These are phyloP conservation scores for Amorphotheca resinae DNA, from an alignment of 495 filamentous ascomycete genomes.

Conservation along the genomic window DNA sequence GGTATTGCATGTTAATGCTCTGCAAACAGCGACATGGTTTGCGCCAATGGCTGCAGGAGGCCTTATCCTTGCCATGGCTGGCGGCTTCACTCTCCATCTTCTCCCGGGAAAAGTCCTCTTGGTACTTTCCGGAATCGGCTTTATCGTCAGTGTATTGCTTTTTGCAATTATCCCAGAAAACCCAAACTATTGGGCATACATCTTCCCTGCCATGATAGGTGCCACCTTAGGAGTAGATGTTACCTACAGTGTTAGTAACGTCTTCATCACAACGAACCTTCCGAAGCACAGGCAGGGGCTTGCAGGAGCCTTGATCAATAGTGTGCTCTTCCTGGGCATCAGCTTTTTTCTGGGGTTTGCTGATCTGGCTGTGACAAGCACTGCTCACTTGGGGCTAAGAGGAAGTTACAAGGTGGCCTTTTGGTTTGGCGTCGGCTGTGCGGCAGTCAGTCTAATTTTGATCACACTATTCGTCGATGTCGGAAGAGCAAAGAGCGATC, in stretches of 20 bases:
- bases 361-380: constrained; percentile 33
- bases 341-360: constrained; percentile 63
- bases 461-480: constrained; percentile 49
- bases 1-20: constrained; percentile 39
- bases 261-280: constrained; percentile 67
- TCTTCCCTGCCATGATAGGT: constrained; percentile 71
- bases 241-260: constrained; percentile 65
- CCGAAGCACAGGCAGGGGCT: constrained; percentile 57
- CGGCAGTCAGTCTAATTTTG: constrained; percentile 38
- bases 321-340: constrained; percentile 54
- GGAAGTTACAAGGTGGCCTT: constrained; percentile 49
- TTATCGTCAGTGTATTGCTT: constrained; percentile 46
- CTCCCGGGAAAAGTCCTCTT: constrained; percentile 60
- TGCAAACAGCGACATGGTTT: constrained; percentile 65
- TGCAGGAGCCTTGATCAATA: constrained; percentile 48
- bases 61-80: constrained; percentile 50
- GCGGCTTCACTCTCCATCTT: constrained; percentile 63
- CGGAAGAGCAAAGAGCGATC: constrained; percentile 48
- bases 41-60: constrained; percentile 62
- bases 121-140: constrained; percentile 51
- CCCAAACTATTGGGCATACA: constrained; percentile 47
- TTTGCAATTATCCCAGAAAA: constrained; percentile 55
- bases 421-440: constrained; percentile 49
- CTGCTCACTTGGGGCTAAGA: constrained; percentile 25
- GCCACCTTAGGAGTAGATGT: constrained; percentile 73